Conservation (phyloP, 257 asterid genomes). For the Capsicum pubescens region DNA sequence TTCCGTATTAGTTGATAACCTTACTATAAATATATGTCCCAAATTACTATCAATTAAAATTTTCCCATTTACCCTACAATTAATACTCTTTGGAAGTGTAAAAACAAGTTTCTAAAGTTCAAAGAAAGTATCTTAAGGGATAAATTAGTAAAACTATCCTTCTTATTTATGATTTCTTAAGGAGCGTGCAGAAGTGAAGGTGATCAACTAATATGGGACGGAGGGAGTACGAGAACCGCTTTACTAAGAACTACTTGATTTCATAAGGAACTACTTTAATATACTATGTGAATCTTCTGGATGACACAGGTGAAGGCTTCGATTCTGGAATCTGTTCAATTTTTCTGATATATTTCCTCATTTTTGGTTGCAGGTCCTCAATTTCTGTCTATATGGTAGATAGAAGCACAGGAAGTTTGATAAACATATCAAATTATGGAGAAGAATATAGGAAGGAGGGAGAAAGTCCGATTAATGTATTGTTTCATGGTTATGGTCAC, state of each 20-base stretch:
- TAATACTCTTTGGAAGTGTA: too few relatives aligned
- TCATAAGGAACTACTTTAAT: background rate
- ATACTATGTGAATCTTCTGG: background rate
- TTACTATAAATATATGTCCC: too few relatives aligned
- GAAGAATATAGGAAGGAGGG: constrained; percentile 62
- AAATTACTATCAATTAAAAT: too few relatives aligned
- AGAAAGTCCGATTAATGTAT: constrained; percentile 54
- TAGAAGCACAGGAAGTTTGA: constrained; percentile 50
- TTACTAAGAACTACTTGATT: background rate
- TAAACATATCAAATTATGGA: constrained; percentile 71
- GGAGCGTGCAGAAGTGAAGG: too few relatives aligned
- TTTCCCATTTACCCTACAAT: too few relatives aligned
- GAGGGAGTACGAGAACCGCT: background rate
- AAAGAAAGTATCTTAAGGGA: too few relatives aligned
- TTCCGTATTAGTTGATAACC: too few relatives aligned
- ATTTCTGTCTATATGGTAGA: constrained; percentile 73
- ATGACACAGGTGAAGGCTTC: background rate
- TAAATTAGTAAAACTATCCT: too few relatives aligned
- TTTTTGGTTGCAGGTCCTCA: constrained; percentile 60
- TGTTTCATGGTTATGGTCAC: constrained; percentile 90
- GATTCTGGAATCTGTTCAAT: background rate
- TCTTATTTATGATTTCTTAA: too few relatives aligned
- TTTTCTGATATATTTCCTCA: background rate
- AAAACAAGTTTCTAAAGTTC: too few relatives aligned
- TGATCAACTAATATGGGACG: too few relatives aligned